phyloP scores from a whole-genome alignment of 148 eudicot species.

The Spergularia bocconei region DNA sequence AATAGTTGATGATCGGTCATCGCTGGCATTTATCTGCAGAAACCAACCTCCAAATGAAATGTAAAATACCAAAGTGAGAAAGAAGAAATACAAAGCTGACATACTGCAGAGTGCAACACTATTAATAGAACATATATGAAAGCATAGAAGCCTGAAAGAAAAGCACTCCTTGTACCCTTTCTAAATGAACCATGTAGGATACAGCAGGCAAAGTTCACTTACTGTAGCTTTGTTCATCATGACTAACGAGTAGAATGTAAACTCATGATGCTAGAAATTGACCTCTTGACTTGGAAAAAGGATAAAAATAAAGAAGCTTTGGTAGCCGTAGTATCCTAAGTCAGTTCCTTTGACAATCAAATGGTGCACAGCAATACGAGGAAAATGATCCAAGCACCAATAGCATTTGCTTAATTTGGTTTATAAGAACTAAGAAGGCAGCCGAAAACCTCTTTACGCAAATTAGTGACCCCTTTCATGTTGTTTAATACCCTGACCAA shows the following conservation, averaged over 20 bases:
- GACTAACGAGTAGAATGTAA: background rate
- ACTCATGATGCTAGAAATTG: background rate
- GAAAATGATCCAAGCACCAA: background rate
- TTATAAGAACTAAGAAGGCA: background rate
- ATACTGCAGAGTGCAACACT: constrained; percentile 3
- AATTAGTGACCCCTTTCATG: background rate
- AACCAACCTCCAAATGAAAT: constrained; percentile 17
- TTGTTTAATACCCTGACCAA: background rate
- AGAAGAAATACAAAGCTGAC: background rate
- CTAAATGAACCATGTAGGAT: background rate
- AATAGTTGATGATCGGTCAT: constrained; percentile 80
- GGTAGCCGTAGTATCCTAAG: background rate
- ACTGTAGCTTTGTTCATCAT: background rate
- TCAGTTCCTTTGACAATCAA: constrained; percentile 2
- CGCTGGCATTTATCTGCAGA: constrained; percentile 92
- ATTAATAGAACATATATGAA: background rate
- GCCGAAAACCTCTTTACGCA: background rate
- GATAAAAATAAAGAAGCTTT: background rate
- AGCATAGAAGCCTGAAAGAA: background rate
- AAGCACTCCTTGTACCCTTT: background rate
- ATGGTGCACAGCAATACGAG: background rate
- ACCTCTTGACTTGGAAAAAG: background rate
- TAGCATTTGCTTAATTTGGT: background rate
- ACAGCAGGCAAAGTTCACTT: background rate
- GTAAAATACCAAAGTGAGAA: constrained; percentile 14